Evolutionary conservation across 2,329 filamentous ascomycete species (phyloP), one percentile per base, ranked within the genome.

Genomic region (Phialocephala subalpina): DNA sequence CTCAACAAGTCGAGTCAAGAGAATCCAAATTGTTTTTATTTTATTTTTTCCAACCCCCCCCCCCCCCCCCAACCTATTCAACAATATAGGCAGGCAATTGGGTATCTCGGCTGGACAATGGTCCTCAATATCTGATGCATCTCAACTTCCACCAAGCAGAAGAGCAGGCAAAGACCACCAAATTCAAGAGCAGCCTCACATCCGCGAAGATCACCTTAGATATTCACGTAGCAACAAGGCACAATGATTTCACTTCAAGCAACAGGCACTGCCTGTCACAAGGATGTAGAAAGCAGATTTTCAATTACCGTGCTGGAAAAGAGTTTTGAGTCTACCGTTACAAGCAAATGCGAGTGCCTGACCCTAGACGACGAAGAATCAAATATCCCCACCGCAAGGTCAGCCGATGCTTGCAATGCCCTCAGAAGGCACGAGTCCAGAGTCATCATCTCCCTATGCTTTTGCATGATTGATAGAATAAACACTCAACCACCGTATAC

Each of bases 321-420:
- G 62, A 65, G 47, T 62, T 60, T 66, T 65, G 56, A 42, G 63
- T 71, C 67, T 70, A 69, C 63, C 65, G 62, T 67, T 65, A 67
- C 69, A 70, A 70, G 69, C 62, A 47, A 65, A 27, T 57, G 58
- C 63, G 58, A 71, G 60, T 62, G 59, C 36, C 55, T 63, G 58
- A 57, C 62, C 58, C 29, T 5, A 42, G 59, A 45, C 62, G 36
- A 64, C 35, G 64, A 66, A 52, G 49, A 57, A 59, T 52, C 49
- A 62, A 38, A 59, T 55, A 36, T 62, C 42, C 55, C 59, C 40
- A 58, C 45, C 57, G 55, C 55, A 65, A 58, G 42, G 38, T 35
- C 60, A 65, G 52, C 63, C 45, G 29, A 42, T 58, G 40, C 25
- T 57, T 63, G 58, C 62, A 57, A 56, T 55, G 36, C 38, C 49